These are phyloP conservation scores for Paraurostyla sp. DNA, from an alignment of 73 alveolate species.

Conservation along the genomic window DNA sequence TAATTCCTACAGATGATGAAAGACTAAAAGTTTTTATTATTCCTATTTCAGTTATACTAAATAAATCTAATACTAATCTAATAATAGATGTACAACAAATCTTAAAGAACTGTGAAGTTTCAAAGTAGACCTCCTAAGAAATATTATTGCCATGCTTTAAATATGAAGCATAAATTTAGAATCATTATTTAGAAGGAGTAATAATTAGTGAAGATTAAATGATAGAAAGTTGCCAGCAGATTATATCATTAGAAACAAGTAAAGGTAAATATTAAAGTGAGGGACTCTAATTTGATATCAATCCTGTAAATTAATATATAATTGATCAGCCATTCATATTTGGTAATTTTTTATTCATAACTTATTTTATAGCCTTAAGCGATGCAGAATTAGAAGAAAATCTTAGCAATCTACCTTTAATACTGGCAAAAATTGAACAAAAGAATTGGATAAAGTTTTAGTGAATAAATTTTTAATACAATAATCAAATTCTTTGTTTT, in stretches of 20 bases:
- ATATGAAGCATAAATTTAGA: not conserved
- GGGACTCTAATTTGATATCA: conserved; percentile 38
- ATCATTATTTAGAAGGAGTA: not conserved
- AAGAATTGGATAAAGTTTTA: conserved; percentile 13
- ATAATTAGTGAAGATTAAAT: not conserved
- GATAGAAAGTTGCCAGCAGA: not conserved
- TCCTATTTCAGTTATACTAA: not conserved
- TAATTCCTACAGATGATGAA: conserved; percentile 62
- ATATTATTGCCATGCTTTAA: conserved; percentile 40
- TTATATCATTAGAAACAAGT: conserved; percentile 11
- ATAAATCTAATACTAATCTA: not conserved
- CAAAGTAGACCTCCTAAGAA: not conserved
- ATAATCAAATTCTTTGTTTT: no score
- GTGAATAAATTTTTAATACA: no score
- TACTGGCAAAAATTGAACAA: not conserved
- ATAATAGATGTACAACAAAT: not conserved
- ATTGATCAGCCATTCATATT: conserved; percentile 35
- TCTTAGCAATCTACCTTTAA: conserved; percentile 25
- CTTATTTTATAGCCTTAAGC: conserved; percentile 30
- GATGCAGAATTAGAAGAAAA: conserved; percentile 55
- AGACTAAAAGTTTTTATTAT: conserved; percentile 19
- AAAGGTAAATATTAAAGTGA: conserved; percentile 15
- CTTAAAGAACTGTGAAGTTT: conserved; percentile 28
- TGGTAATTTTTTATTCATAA: conserved; percentile 17
- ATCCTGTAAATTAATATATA: not conserved